Conservation (phyloP, 2,329 filamentous ascomycete species). For the Pseudogymnoascus sp. region DNA sequence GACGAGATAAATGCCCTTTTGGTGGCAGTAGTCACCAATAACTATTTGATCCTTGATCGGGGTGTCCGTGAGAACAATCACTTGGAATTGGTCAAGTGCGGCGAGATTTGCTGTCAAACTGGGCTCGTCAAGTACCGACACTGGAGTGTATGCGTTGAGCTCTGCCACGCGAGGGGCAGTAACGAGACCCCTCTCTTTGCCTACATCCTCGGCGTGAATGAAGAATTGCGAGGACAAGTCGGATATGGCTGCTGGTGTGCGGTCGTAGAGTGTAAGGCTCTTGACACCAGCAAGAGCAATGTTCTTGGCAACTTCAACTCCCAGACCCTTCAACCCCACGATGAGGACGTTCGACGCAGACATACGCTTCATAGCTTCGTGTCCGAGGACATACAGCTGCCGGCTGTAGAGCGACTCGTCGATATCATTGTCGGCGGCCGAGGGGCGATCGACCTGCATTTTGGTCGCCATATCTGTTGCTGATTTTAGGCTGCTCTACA, state of each 20-base stretch:
- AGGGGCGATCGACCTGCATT: conserved; percentile 59
- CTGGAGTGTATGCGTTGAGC: conserved; percentile 92
- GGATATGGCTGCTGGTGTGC: conserved; percentile 71
- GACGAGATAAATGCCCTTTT: conserved; percentile 86
- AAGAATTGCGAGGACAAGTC: conserved; percentile 98
- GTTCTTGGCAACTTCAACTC: conserved; percentile 98
- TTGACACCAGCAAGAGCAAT: conserved; percentile 97
- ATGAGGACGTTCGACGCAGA: conserved; percentile 90
- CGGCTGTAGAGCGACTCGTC: conserved; percentile 69
- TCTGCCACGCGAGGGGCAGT: conserved; percentile 88
- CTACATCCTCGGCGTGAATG: conserved; percentile 78
- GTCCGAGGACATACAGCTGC: conserved; percentile 65
- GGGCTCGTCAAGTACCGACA: conserved; percentile 63
- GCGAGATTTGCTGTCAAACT: conserved; percentile 68
- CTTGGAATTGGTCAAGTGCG: conserved; percentile 84
- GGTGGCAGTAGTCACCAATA: conserved; percentile 89
- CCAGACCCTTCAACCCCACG: conserved; percentile 84
- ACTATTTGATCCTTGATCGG: conserved; percentile 71
- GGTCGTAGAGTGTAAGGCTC: conserved; percentile 89
- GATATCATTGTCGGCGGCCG: conserved; percentile 51
- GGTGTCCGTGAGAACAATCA: conserved; percentile 83
- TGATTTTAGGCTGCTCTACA: conserved; percentile 2
- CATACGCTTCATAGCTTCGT: conserved; percentile 98
- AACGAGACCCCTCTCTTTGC: conserved; percentile 80
- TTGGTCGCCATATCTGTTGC: conserved; percentile 50